Base-by-base conservation (phyloP, 2,329 filamentous ascomycete genomes). In the Epichloe sylvatica region DNA sequence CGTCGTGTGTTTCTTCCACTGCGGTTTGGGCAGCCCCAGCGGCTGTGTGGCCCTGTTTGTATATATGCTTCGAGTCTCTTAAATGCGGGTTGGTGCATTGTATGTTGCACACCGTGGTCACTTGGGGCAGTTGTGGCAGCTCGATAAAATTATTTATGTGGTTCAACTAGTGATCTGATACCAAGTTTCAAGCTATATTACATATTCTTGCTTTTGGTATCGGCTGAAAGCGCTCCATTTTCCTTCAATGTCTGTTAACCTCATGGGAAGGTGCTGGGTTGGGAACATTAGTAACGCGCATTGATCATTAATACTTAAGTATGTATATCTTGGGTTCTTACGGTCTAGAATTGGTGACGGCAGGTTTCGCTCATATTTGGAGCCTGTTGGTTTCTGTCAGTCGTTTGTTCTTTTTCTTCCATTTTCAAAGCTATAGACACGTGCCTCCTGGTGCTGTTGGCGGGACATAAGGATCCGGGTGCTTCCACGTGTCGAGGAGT, bases 291-390 rank as follows among this genome's bases (percentile, higher is more conserved):
- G 37, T 40, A 35, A 34, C n/a, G 15, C 15, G 12, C 17, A 23
- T 12, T 19, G 4, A 7, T 3, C 2, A 17, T 6, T 21, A 3
- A 23, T 11, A 12, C n/a, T 35, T n/a, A 0, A 5, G 30, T 13
- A 2, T 45, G n/a, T 39, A 5, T 41, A 6, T 23, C 4, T 45
- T 36, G 23, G 15, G 36, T 13, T 78, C 87, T 76, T 72, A 96
- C 91, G 82, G 55, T 88, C 84, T 51, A 94, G 73, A 57, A 83
- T 81, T 35, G 83, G 89, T 51, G 80, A 77, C 35, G 88, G 86
- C 49, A 97, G 67, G 68, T 98, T 98, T 66, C 92, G 80, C 71
- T 97, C 92, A 69, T 85, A 97, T 76, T 97, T 97, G 56, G 88
- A 95, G 57, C 89, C 88, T 94, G 58, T 43, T 52, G 53, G 50